These are phyloP conservation scores for Euptelea pleiosperma DNA, from an alignment of 164 flowering plant genomes.

Conservation along the genomic window DNA sequence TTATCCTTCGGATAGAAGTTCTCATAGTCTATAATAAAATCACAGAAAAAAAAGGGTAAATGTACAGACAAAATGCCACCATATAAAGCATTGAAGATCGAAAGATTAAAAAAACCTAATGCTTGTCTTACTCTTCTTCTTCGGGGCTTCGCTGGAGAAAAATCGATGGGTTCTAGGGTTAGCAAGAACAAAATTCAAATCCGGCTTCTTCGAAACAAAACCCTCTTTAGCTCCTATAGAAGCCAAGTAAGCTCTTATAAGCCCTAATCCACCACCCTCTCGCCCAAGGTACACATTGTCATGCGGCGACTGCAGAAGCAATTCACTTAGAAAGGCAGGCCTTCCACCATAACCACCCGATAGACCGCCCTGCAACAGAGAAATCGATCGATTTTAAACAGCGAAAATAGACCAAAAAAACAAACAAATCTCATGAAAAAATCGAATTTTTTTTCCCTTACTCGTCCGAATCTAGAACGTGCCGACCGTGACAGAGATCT, in stretches of 20 bases:
- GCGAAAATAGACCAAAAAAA: neutral
- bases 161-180: slow-evolving; percentile 46
- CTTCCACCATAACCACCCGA: slow-evolving; percentile 30
- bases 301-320: slow-evolving; percentile 7
- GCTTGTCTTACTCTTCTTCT: slow-evolving; percentile 64
- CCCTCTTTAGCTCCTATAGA: slow-evolving; percentile 38
- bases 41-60: neutral
- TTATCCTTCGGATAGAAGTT: slow-evolving; percentile 73
- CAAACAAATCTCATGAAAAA: neutral
- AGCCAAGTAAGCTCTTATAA: slow-evolving; percentile 54
- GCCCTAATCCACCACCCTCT: slow-evolving; percentile 33
- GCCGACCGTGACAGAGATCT: slow-evolving; percentile 38
- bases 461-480: slow-evolving; percentile 22
- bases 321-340: slow-evolving; percentile 21
- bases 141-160: slow-evolving; percentile 66
- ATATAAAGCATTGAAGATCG: too few relatives aligned
- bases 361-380: slow-evolving; percentile 14
- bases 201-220: slow-evolving; percentile 18
- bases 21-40: slow-evolving; percentile 63
- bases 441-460: slow-evolving; percentile 21
- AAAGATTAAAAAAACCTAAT: slow-evolving; percentile 5
- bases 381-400: neutral
- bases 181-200: slow-evolving; percentile 37
- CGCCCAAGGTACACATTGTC: slow-evolving; percentile 10
- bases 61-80: too few relatives aligned